Evolutionary conservation across 1,139 yeast species (phyloP).

Genomic region (Diutina mesorugosa): DNA sequence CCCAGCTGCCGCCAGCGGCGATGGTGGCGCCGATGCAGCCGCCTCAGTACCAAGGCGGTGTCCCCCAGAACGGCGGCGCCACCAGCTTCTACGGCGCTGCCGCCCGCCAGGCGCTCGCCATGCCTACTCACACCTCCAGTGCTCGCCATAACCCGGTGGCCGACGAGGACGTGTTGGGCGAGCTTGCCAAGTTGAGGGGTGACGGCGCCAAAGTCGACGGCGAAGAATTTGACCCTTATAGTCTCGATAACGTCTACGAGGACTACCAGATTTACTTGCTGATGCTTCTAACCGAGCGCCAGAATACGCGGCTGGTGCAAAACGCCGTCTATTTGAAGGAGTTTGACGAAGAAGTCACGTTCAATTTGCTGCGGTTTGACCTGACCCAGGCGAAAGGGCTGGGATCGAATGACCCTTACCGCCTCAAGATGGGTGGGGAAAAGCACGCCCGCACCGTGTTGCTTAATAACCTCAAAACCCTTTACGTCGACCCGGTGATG

Average conservation of each 20-base stretch:
- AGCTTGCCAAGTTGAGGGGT: constrained; percentile 1
- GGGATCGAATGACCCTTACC: constrained; percentile 1
- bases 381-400: constrained; percentile 1
- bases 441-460: constrained; percentile 1
- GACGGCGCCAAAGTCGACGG: background rate
- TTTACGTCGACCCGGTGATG: constrained; percentile 1
- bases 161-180: background rate
- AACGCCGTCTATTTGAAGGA: background rate
- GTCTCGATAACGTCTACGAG: background rate
- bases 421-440: constrained; percentile 2
- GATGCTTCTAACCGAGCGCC: background rate
- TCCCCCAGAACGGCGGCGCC: background rate
- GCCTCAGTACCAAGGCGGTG: background rate
- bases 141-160: background rate
- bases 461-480: background rate
- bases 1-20: background rate
- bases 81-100: background rate
- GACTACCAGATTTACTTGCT: background rate
- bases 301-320: background rate
- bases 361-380: background rate
- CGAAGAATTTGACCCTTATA: constrained; percentile 2
- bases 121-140: background rate
- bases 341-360: constrained; percentile 1
- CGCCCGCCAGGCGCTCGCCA: background rate
- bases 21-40: background rate